A percentile compares a stretch with the other conserved stretches of the same genome.
phyloP scores from a whole-genome alignment of 78 protist genomes.

The slime mould (Dictyostelium discoideum) region dicty_2.7 NC_007088.5:3909001-3909500 shows the following conservation, averaged over 20 bases:
- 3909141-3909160: constrained; percentile 31
- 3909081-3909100: constrained; percentile 18
- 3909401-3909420: no score
- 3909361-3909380: not conserved
- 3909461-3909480: no score
- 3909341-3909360: constrained; percentile 13
- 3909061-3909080: constrained; percentile 23
- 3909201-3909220: constrained; percentile 43
- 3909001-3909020: not conserved
- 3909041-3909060: not conserved
- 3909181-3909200: not conserved
- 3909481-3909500: not conserved
- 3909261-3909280: not conserved
- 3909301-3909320: constrained; percentile 23
- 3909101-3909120: constrained; percentile 22
- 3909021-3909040: no score
- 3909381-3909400: no score
- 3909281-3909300: constrained; percentile 10
- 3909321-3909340: constrained; percentile 12
- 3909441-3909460: no score
- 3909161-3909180: constrained; percentile 17
- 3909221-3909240: constrained; percentile 15
- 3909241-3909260: constrained; percentile 22
- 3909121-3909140: constrained; percentile 23
- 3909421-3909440: no score